Evolutionary conservation across 768 basidiomycete species (phyloP).

Genomic region (Pilatotrama ljubarskyi): DNA sequence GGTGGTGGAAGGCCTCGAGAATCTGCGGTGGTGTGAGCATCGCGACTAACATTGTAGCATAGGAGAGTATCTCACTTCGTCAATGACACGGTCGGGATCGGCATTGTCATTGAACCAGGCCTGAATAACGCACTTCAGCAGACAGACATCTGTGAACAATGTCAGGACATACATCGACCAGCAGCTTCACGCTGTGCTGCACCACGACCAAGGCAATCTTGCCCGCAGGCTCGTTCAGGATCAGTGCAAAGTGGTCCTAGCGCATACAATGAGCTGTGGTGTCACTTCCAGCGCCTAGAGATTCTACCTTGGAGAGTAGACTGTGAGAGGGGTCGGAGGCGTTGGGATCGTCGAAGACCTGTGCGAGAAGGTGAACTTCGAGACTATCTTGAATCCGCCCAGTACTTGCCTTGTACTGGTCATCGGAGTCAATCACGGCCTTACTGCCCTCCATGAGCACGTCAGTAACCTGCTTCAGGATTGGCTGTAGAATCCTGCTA

Average conservation of each 20-base stretch:
- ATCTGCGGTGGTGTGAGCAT: slow-evolving; percentile 35
- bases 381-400: background rate
- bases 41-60: background rate
- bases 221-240: slow-evolving; percentile 75
- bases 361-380: background rate
- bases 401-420: slow-evolving; percentile 57
- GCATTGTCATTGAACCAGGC: slow-evolving; percentile 52
- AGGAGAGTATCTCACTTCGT: slow-evolving; percentile 36
- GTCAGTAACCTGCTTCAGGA: slow-evolving; percentile 56
- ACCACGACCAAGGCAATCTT: slow-evolving; percentile 71
- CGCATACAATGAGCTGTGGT: background rate
- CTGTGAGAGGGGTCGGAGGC: slow-evolving; percentile 77
- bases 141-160: background rate
- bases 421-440: slow-evolving; percentile 66
- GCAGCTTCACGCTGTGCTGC: slow-evolving; percentile 56
- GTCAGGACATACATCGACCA: slow-evolving; percentile 45
- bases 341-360: slow-evolving; percentile 66
- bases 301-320: slow-evolving; percentile 71
- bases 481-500: slow-evolving; percentile 42
- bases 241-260: slow-evolving; percentile 70
- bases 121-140: slow-evolving; percentile 22
- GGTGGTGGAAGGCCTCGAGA: slow-evolving; percentile 69
- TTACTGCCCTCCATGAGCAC: slow-evolving; percentile 64
- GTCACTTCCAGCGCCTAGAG: no score
- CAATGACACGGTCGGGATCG: slow-evolving; percentile 46